Evolutionary conservation across 352 stramenopile genomes (phyloP).

Genomic region (Elongisporangium senticosum): DNA sequence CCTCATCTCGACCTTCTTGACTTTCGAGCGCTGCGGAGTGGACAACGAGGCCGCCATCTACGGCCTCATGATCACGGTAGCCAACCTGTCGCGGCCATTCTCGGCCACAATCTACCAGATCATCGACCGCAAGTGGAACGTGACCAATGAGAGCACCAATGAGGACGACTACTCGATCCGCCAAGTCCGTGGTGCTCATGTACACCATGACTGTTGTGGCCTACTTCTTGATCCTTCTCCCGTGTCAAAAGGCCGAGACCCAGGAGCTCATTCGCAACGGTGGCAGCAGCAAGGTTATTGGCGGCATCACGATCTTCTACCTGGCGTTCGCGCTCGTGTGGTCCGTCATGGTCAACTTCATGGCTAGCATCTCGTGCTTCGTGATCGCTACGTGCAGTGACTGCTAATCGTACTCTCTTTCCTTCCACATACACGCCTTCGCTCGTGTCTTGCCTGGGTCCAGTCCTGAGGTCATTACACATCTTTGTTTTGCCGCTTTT

Average conservation of each 20-base stretch:
- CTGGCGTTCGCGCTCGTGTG: constrained; percentile 15
- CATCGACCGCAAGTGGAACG: constrained; percentile 24
- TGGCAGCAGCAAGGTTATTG: constrained; percentile 11
- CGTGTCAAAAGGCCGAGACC: constrained; percentile 14
- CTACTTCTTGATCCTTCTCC: constrained; percentile 12
- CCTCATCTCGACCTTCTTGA: constrained; percentile 34
- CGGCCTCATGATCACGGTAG: constrained; percentile 30
- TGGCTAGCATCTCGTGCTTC: constrained; percentile 8
- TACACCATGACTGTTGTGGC: constrained; percentile 7
- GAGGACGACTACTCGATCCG: constrained; percentile 22
- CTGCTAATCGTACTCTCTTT: too few species aligned
- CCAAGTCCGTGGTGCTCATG: constrained; percentile 8
- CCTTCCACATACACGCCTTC: too few species aligned
- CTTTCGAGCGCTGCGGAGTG: constrained; percentile 29
- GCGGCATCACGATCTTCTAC: constrained; percentile 15
- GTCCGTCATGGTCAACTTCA: constrained; percentile 22
- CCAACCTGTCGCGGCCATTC: constrained; percentile 27
- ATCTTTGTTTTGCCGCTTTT: too few species aligned
- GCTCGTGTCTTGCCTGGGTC: too few species aligned
- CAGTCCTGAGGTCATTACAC: too few species aligned
- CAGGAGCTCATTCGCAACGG: constrained; percentile 8
- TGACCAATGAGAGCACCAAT: constrained; percentile 20
- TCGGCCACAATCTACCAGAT: constrained; percentile 20
- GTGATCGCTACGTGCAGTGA: too few species aligned
- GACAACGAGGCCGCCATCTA: constrained; percentile 32